Conservation (phyloP, 306 rosid genomes). For the Cucumis melo region DNA sequence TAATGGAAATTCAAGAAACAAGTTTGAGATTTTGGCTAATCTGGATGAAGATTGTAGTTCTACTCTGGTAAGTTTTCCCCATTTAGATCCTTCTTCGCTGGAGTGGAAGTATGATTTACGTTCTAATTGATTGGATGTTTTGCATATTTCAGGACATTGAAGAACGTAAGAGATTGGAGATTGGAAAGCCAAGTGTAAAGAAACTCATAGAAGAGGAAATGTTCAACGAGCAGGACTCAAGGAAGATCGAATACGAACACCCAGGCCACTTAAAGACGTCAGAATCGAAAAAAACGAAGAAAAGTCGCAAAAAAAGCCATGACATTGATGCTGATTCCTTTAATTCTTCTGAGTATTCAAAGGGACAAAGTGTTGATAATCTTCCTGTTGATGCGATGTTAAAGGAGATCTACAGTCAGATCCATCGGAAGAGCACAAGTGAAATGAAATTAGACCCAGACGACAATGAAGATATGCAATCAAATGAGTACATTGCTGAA, state of each 20-base stretch:
- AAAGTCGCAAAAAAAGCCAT: constrained; percentile 34
- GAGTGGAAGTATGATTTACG: background rate
- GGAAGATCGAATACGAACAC: constrained; percentile 16
- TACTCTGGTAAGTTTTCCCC: constrained; percentile 34
- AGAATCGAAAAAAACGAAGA: constrained; percentile 37
- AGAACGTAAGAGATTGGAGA: constrained; percentile 22
- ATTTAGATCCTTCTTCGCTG: background rate
- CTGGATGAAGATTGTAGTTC: constrained; percentile 39
- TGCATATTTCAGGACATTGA: constrained; percentile 44
- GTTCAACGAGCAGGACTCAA: constrained; percentile 40
- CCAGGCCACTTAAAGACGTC: constrained; percentile 21
- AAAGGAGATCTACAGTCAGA: constrained; percentile 49
- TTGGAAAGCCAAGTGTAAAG: constrained; percentile 77
- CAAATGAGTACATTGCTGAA: constrained; percentile 36
- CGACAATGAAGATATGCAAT: constrained; percentile 24
- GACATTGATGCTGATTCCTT: constrained; percentile 40
- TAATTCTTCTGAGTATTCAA: constrained; percentile 25
- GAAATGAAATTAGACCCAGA: constrained; percentile 24
- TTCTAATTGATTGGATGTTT: background rate
- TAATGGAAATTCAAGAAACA: constrained; percentile 39
- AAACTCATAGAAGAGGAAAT: constrained; percentile 93
- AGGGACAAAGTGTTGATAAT: constrained; percentile 33
- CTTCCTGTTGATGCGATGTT: constrained; percentile 49
- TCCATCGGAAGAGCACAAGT: constrained; percentile 28
- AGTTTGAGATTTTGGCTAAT: constrained; percentile 34